phyloP scores from a whole-genome alignment of 768 basidiomycete species.

The Coprinopsis marcescibilis region DNA sequence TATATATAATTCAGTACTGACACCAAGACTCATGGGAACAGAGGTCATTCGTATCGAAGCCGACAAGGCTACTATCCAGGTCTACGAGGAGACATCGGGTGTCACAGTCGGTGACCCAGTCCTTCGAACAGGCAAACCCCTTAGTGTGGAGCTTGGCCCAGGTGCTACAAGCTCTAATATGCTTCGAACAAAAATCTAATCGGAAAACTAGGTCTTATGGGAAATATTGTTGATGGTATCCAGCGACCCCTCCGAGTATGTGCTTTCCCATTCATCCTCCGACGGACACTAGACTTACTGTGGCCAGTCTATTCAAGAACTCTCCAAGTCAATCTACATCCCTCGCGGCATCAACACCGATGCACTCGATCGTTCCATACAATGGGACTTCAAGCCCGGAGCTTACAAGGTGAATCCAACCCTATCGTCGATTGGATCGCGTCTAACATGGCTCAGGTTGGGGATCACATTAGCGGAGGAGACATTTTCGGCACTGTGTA shows the following conservation, averaged over 20 bases:
- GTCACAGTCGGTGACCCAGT: constrained; percentile 99
- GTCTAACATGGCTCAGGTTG: constrained; percentile 48
- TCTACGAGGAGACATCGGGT: constrained; percentile 98
- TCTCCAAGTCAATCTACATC: constrained; percentile 99
- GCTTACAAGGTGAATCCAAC: constrained; percentile 52
- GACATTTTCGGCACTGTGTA: constrained; percentile 94
- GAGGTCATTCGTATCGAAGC: constrained; percentile 99
- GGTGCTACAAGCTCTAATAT: constrained; percentile 47
- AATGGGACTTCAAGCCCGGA: constrained; percentile 91
- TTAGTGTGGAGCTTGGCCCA: constrained; percentile 96
- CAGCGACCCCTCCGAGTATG: constrained; percentile 86
- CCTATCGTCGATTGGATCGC: background rate
- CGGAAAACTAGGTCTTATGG: constrained; percentile 95
- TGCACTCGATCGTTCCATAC: constrained; percentile 77
- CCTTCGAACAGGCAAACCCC: constrained; percentile 92
- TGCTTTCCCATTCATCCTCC: constrained; percentile 8
- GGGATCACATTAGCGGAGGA: constrained; percentile 96
- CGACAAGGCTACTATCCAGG: constrained; percentile 98
- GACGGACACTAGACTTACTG: constrained; percentile 7
- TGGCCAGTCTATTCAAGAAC: constrained; percentile 80
- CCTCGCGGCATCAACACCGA: constrained; percentile 98
- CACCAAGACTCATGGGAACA: constrained; percentile 21
- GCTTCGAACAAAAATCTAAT: no score
- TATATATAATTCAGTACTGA: background rate
- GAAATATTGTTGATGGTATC: constrained; percentile 98